Evolutionary conservation across 352 stramenopile genomes (phyloP), one percentile per base, ranked within the genome.

Genomic region (Pythium angustatum): DNA sequence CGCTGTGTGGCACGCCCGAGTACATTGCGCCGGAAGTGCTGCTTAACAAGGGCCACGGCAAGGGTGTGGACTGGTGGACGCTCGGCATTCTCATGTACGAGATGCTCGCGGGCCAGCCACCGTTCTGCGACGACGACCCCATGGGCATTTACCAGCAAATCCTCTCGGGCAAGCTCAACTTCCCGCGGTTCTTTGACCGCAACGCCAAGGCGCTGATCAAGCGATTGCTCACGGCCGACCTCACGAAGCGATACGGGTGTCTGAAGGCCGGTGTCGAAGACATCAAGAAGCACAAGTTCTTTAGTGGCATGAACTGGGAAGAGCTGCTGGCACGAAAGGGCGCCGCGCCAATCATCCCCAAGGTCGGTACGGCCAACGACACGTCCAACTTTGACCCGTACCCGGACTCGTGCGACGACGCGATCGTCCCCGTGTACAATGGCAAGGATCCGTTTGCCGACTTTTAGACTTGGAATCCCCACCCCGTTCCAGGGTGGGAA

Each of bases 381-480:
- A 99, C 96, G 62, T 97, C 85, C 50, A 98, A 99, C 82, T 99
- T 99, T 77, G 96, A 99, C 67, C 85, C 91, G 48, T 99, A 99
- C 77, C 96, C 94, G 27, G 96, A 99, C 65, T 91, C 85, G 55
- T 81, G 83, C 69, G 90, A 97, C 69, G 90, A 98, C 58, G 84
- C 91, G 36, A 83, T 87, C 64, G 84, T 96, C 28, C 92, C 91
- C n/a, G 85, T 95, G 57, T 98, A 96, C 80, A 91, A 96, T 57
- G 92, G 89, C 69, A 91, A 90, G 58, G 93, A 98, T 62, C 93
- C 91, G 33, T 98, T 98, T 73, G 85, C 85, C 38, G 87, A 96
- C 48, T 98, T 98, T 80, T 98, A 95, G 72, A 47, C 40, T n/a
- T n/a, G n/a, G n/a, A n/a, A n/a, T n/a, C n/a, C n/a, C n/a, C n/a